Evolutionary conservation across 176 grass and related monocot species (phyloP).

Genomic region (Cymbopogon citratus): DNA sequence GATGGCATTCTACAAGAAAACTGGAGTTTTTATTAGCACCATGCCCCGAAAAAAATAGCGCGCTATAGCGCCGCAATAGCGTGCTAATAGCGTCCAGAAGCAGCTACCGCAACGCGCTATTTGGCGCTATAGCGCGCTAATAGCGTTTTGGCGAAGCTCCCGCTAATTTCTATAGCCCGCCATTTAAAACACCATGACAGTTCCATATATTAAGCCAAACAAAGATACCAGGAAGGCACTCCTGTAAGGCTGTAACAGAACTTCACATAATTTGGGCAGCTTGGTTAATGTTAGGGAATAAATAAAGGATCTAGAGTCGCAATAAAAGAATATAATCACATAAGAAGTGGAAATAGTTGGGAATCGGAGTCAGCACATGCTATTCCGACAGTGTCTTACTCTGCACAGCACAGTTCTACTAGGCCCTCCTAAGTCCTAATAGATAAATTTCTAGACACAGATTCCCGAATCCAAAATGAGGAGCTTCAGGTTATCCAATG

Average conservation of each 20-base stretch:
- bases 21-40: neutral
- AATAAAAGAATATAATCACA: neutral
- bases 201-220: neutral
- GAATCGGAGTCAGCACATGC: neutral
- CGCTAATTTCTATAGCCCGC: too few species aligned
- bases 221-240: neutral
- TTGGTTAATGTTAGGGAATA: neutral
- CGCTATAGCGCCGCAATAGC: too few species aligned
- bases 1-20: slow-evolving; percentile 10
- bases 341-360: neutral
- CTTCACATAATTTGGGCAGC: neutral
- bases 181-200: too few species aligned
- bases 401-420: neutral
- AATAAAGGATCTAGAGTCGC: neutral
- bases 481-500: neutral
- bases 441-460: neutral
- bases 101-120: too few species aligned
- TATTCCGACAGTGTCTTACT: neutral
- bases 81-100: too few species aligned
- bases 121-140: too few species aligned
- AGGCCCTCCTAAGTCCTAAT: neutral
- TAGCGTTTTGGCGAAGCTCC: too few species aligned
- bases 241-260: neutral
- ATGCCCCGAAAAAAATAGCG: too few species aligned
- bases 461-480: neutral